A percentile compares a stretch with the other conserved stretches of the same genome.
Evolutionary conservation across 1,139 yeast genomes (phyloP).

Genomic region (Tardiomyces digboiensis): DNA sequence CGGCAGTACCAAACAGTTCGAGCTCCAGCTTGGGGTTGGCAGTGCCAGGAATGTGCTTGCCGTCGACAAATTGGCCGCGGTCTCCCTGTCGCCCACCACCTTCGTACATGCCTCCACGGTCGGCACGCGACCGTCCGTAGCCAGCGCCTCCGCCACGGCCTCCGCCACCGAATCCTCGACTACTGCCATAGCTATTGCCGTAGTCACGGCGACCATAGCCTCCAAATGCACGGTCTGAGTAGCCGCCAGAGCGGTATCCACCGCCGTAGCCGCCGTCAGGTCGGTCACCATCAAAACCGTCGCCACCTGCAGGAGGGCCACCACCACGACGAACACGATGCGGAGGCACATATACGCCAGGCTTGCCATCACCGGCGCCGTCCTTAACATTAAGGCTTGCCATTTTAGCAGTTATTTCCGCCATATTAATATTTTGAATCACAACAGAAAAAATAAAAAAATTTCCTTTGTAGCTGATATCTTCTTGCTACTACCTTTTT

Average conservation of each 20-base stretch:
- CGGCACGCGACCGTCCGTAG: slow-evolving; percentile 26
- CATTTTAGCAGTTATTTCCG: slow-evolving; percentile 36
- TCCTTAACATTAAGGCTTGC: slow-evolving; percentile 32
- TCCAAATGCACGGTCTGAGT: slow-evolving; percentile 2
- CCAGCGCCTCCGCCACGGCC: slow-evolving; percentile 18
- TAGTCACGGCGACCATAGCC: slow-evolving; percentile 8
- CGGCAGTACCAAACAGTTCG: slow-evolving; percentile 81
- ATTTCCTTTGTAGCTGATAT: not conserved
- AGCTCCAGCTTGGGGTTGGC: slow-evolving; percentile 61
- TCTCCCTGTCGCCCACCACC: slow-evolving; percentile 27
- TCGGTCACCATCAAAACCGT: slow-evolving; percentile 21
- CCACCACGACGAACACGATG: slow-evolving; percentile 31
- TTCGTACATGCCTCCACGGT: slow-evolving; percentile 29
- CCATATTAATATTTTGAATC: slow-evolving; percentile 30
- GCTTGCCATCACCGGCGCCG: slow-evolving; percentile 13
- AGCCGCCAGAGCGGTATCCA: slow-evolving; percentile 12
- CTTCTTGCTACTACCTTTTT: not conserved
- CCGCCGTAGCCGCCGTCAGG: slow-evolving; percentile 10
- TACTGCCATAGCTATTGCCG: slow-evolving; percentile 6
- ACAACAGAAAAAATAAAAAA: no score
- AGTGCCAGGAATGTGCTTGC: slow-evolving; percentile 80
- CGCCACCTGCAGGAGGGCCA: slow-evolving; percentile 10
- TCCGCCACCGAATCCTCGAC: slow-evolving; percentile 7
- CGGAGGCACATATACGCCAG: slow-evolving; percentile 50
- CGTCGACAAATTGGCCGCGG: slow-evolving; percentile 73